A percentile compares a stretch with the other conserved stretches of the same genome.
Evolutionary conservation across 2,329 filamentous ascomycete genomes (phyloP).

Genomic region (Alternaria conjuncta): DNA sequence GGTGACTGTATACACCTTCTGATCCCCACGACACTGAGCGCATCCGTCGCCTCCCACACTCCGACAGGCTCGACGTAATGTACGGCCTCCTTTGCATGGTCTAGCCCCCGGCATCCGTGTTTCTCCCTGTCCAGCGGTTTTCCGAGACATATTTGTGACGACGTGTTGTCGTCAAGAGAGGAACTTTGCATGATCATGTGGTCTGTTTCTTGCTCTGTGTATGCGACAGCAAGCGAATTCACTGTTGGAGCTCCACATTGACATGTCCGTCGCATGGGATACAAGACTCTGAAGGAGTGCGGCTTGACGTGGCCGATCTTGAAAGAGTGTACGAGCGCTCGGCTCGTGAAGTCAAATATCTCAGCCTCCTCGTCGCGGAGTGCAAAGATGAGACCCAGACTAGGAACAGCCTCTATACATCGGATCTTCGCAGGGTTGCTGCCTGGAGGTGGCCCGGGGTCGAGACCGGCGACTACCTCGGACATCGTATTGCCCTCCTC

Average conservation of each 20-base stretch:
- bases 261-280: slow-evolving; percentile 60
- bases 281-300: slow-evolving; percentile 66
- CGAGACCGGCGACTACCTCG: slow-evolving; percentile 43
- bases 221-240: slow-evolving; percentile 68
- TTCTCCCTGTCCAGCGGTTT: slow-evolving; percentile 46
- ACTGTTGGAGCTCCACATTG: slow-evolving; percentile 64
- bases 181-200: slow-evolving; percentile 72
- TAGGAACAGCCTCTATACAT: slow-evolving; percentile 65
- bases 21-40: slow-evolving; percentile 69
- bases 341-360: slow-evolving; percentile 65
- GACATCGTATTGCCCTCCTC: slow-evolving; percentile 34
- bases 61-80: slow-evolving; percentile 68
- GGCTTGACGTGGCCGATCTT: slow-evolving; percentile 64
- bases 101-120: slow-evolving; percentile 44
- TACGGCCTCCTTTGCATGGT: slow-evolving; percentile 56
- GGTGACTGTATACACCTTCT: slow-evolving; percentile 53
- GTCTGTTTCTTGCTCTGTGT: slow-evolving; percentile 64
- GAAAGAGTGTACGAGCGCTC: slow-evolving; percentile 67
- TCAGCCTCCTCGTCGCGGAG: slow-evolving; percentile 64
- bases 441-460: slow-evolving; percentile 43
- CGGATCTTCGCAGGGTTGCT: slow-evolving; percentile 56
- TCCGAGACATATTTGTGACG: slow-evolving; percentile 63
- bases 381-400: slow-evolving; percentile 66
- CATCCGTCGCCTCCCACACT: slow-evolving; percentile 67
- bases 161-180: slow-evolving; percentile 59